Percentiles rank a stretch among this genome's conserved stretches.
Conservation (phyloP, 1,139 yeast species). For the Scheffersomyces insectosa region DNA sequence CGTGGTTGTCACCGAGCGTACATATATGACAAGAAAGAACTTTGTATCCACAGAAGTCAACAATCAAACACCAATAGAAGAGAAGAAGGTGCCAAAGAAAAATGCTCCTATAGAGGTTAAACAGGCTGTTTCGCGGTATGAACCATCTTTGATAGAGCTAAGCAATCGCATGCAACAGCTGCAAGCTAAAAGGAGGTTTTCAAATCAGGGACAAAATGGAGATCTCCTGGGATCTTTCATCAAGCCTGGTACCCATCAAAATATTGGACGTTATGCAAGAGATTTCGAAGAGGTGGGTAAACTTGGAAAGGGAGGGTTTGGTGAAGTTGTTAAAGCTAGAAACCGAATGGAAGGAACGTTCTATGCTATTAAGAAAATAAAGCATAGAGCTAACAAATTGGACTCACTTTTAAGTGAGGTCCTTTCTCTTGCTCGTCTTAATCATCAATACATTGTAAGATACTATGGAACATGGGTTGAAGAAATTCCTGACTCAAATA, state of each 20-base stretch:
- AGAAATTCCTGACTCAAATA: constrained; percentile 43
- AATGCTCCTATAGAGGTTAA: not conserved
- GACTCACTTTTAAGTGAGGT: constrained; percentile 88
- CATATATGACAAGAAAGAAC: not conserved
- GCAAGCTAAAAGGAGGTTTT: not conserved
- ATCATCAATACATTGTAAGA: constrained; percentile 93
- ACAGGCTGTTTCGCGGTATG: not conserved
- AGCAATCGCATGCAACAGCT: not conserved
- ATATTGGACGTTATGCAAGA: constrained; percentile 40
- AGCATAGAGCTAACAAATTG: constrained; percentile 76
- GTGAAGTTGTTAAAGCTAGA: constrained; percentile 94
- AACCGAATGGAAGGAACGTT: constrained; percentile 91
- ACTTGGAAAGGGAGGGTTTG: constrained; percentile 95
- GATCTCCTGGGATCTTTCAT: constrained; percentile 1
- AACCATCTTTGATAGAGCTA: not conserved
- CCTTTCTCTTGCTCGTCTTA: constrained; percentile 83
- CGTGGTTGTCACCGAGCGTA: constrained; percentile 15
- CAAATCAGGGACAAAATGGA: not conserved
- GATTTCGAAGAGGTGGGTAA: constrained; percentile 94
- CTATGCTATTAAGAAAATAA: constrained; percentile 90
- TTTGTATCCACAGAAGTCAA: constrained; percentile 12
- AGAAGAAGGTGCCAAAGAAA: not conserved
- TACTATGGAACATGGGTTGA: constrained; percentile 98
- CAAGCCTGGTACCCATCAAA: constrained; percentile 8
- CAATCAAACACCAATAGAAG: constrained; percentile 2